Evolutionary conservation across 306 rosid genomes (phyloP).

Genomic region (Medicago arabica): DNA sequence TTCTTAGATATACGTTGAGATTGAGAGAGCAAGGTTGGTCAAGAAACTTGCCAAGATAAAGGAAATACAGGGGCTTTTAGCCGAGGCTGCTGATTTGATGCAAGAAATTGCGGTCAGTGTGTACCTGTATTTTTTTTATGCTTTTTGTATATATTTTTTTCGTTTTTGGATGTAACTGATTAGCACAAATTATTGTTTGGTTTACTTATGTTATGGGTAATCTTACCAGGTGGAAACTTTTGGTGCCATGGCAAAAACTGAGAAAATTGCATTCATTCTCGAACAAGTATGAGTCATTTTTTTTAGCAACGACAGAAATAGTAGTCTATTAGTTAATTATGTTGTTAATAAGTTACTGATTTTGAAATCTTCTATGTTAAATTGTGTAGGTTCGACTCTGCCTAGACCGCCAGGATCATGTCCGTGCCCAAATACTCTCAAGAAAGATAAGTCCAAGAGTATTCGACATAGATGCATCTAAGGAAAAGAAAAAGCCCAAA

Average conservation of each 20-base stretch:
- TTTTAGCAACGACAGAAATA: background rate
- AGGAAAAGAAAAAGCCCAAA: constrained; percentile 89
- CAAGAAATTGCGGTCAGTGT: constrained; percentile 94
- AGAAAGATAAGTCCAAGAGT: constrained; percentile 89
- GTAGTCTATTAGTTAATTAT: background rate
- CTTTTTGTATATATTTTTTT: background rate
- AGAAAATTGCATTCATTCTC: constrained; percentile 92
- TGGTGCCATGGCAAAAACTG: constrained; percentile 97
- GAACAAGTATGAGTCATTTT: constrained; percentile 66
- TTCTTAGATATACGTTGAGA: constrained; percentile 81
- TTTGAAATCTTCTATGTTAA: constrained; percentile 1
- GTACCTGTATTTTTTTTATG: constrained; percentile 16
- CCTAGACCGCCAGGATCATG: constrained; percentile 79
- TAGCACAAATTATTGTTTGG: constrained; percentile 11
- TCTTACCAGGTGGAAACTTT: constrained; percentile 86
- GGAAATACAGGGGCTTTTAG: constrained; percentile 89
- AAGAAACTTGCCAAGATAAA: constrained; percentile 92
- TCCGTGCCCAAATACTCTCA: constrained; percentile 84
- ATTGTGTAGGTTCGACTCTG: constrained; percentile 75
- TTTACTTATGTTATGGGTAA: constrained; percentile 26
- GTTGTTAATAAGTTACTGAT: constrained; percentile 25
- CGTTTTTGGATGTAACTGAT: background rate
- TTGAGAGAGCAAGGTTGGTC: constrained; percentile 84
- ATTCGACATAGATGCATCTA: constrained; percentile 67
- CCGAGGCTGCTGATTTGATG: constrained; percentile 99